phyloP scores from a whole-genome alignment of 345 rosid species.

The Theobroma cacao region DNA sequence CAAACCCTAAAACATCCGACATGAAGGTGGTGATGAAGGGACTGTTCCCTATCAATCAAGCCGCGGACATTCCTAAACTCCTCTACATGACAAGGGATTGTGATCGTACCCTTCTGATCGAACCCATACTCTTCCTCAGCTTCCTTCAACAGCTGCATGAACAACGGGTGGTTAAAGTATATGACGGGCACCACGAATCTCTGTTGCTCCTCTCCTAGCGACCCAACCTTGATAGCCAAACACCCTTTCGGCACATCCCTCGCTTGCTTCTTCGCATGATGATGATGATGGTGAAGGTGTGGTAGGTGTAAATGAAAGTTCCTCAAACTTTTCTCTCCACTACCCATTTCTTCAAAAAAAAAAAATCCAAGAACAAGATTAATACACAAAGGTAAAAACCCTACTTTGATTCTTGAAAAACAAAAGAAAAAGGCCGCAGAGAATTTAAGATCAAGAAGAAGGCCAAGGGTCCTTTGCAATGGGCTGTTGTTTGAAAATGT shows the following conservation, averaged over 20 bases:
- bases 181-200: constrained; percentile 54
- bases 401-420: not conserved
- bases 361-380: not conserved
- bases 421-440: constrained; percentile 16
- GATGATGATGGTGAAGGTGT: constrained; percentile 20
- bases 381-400: not conserved
- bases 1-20: constrained; percentile 69
- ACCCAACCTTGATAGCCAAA: constrained; percentile 61
- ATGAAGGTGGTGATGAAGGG: constrained; percentile 45
- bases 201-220: constrained; percentile 41
- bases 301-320: constrained; percentile 25
- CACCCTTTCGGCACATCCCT: constrained; percentile 58
- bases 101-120: constrained; percentile 62
- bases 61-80: constrained; percentile 54
- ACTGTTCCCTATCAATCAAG: constrained; percentile 59
- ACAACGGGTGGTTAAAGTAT: constrained; percentile 60
- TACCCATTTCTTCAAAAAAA: constrained; percentile 28
- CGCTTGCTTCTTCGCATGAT: constrained; percentile 29
- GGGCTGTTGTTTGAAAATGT: constrained; percentile 26
- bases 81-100: constrained; percentile 56
- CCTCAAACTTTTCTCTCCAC: constrained; percentile 32
- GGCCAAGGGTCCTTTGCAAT: constrained; percentile 38
- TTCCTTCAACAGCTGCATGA: constrained; percentile 55
- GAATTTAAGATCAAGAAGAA: constrained; percentile 20
- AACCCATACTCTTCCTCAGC: constrained; percentile 65